phyloP scores from a whole-genome alignment of 2,329 filamentous ascomycete genomes.

The Colletotrichum orchidophilum region DNA sequence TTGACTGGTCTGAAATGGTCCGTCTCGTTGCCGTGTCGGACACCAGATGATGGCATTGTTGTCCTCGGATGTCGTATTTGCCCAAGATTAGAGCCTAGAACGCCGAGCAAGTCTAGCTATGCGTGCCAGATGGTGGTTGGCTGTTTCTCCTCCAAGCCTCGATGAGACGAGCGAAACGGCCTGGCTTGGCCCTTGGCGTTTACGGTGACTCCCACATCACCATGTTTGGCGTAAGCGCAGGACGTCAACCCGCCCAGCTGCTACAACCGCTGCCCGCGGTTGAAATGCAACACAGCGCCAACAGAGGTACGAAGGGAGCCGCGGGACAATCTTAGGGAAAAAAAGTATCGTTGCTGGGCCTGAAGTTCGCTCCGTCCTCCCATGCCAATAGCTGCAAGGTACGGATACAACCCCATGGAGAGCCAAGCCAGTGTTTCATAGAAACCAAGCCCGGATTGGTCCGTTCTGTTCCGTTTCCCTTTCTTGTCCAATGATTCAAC shows the following conservation, averaged over 20 bases:
- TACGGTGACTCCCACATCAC: slow-evolving; percentile 7
- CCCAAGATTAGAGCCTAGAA: slow-evolving; percentile 34
- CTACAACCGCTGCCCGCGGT: background rate
- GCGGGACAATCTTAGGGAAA: background rate
- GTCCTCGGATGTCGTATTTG: slow-evolving; percentile 20
- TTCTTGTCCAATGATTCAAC: slow-evolving; percentile 22
- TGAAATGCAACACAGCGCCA: background rate
- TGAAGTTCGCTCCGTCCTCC: background rate
- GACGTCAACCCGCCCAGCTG: background rate
- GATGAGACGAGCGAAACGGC: background rate
- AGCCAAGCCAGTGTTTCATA: slow-evolving; percentile 30
- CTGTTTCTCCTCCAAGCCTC: slow-evolving; percentile 3
- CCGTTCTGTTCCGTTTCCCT: slow-evolving; percentile 20
- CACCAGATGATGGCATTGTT: slow-evolving; percentile 10
- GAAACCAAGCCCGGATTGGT: slow-evolving; percentile 23
- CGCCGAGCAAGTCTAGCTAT: slow-evolving; percentile 26
- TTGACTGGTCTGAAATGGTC: background rate
- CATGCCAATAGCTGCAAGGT: slow-evolving; percentile 28
- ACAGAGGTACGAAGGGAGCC: background rate
- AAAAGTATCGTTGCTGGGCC: slow-evolving; percentile 2
- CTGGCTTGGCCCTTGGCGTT: slow-evolving; percentile 25
- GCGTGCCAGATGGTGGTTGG: slow-evolving; percentile 29
- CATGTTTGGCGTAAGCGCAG: background rate
- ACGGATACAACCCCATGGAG: slow-evolving; percentile 21
- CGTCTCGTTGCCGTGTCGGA: slow-evolving; percentile 6